Evolutionary conservation across 2,329 filamentous ascomycete species (phyloP).

Genomic region (Botrytis galanthina): DNA sequence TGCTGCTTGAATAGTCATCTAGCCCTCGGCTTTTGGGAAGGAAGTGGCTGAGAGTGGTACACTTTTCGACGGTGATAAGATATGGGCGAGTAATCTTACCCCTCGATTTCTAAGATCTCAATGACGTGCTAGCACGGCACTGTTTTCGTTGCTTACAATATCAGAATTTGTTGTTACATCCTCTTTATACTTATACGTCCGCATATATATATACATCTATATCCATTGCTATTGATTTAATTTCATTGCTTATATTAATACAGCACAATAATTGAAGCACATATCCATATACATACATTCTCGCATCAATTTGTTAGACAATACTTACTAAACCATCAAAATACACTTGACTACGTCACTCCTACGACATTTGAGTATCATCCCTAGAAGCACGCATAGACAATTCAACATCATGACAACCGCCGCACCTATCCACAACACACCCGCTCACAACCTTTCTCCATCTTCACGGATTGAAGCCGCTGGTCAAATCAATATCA

Average conservation of each 20-base stretch:
- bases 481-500: slow-evolving; percentile 20
- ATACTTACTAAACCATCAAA: background rate
- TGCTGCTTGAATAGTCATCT: background rate
- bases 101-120: slow-evolving; percentile 20
- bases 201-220: background rate
- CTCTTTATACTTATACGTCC: background rate
- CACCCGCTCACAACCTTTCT: slow-evolving; percentile 44
- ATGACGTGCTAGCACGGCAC: slow-evolving; percentile 15
- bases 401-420: slow-evolving; percentile 42
- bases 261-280: background rate
- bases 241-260: background rate
- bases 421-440: slow-evolving; percentile 40
- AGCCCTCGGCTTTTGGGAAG: slow-evolving; percentile 1
- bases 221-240: background rate
- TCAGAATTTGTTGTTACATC: background rate
- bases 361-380: slow-evolving; percentile 3
- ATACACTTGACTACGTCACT: slow-evolving; percentile 1
- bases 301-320: background rate
- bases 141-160: background rate
- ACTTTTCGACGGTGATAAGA: slow-evolving; percentile 1
- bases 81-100: background rate
- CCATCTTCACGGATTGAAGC: slow-evolving; percentile 33
- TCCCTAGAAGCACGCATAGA: background rate
- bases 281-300: background rate
- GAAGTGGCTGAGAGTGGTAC: background rate